Percentiles rank a stretch among this genome's conserved stretches.
phyloP scores from a whole-genome alignment of 495 filamentous ascomycete genomes.

The Penicillium desertorum region DNA sequence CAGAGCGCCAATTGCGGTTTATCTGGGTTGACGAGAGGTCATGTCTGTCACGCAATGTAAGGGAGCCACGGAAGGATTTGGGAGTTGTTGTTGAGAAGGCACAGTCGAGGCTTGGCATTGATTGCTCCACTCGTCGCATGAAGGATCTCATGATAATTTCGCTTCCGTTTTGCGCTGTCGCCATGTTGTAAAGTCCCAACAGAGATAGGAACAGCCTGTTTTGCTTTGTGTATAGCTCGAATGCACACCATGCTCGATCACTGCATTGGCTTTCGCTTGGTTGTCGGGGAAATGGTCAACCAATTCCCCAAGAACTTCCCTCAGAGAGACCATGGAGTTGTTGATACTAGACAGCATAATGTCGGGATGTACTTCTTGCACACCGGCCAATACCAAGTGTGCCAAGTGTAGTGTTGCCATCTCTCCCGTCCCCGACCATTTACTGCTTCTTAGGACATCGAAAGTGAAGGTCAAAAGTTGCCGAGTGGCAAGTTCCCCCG shows the following conservation, averaged over 20 bases:
- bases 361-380: constrained; percentile 20
- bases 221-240: constrained; percentile 21
- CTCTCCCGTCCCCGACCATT: not conserved
- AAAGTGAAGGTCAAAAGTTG: constrained; percentile 28
- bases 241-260: constrained; percentile 22
- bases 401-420: constrained; percentile 28
- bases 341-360: constrained; percentile 11
- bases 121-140: constrained; percentile 17
- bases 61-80: constrained; percentile 11
- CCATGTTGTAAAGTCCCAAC: constrained; percentile 29
- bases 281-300: constrained; percentile 26
- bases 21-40: constrained; percentile 7
- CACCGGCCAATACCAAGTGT: constrained; percentile 24
- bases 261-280: constrained; percentile 24
- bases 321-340: constrained; percentile 14
- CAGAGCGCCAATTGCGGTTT: constrained; percentile 47
- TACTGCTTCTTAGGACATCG: constrained; percentile 20
- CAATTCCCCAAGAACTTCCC: constrained; percentile 22
- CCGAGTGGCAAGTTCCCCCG: constrained; percentile 25
- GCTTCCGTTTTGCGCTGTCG: constrained; percentile 15
- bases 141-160: constrained; percentile 21
- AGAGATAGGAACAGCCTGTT: constrained; percentile 35
- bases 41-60: constrained; percentile 14
- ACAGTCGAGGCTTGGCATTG: constrained; percentile 17
- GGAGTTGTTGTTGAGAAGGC: constrained; percentile 19